Conservation (phyloP, 2,329 filamentous ascomycete genomes). For the Fusarium sp. region DNA sequence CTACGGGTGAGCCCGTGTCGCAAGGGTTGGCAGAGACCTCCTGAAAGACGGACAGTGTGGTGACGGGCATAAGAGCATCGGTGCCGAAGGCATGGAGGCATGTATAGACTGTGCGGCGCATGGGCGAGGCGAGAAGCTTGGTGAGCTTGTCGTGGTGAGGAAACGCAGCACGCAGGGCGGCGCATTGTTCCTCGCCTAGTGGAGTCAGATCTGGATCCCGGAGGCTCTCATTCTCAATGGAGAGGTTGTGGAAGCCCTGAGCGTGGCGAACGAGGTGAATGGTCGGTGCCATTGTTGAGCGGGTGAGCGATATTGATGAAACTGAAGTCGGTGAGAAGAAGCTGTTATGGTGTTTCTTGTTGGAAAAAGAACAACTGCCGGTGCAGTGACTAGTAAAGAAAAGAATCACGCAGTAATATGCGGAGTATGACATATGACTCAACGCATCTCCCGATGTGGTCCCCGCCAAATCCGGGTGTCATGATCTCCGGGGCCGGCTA, state of each 20-base stretch:
- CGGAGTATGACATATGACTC: slow-evolving; percentile 29
- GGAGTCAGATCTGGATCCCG: slow-evolving; percentile 82
- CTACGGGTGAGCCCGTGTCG: slow-evolving; percentile 73
- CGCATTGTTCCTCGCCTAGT: slow-evolving; percentile 80
- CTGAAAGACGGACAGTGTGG: slow-evolving; percentile 78
- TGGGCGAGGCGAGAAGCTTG: slow-evolving; percentile 78
- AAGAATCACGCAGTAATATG: not conserved
- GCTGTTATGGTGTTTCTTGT: not conserved
- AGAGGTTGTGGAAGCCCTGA: slow-evolving; percentile 84
- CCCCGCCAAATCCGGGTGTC: slow-evolving; percentile 27
- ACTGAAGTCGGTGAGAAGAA: not conserved
- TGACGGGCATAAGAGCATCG: slow-evolving; percentile 57
- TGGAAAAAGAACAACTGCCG: not conserved
- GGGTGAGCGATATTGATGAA: slow-evolving; percentile 9
- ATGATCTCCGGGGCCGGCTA: slow-evolving; percentile 38
- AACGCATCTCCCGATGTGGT: slow-evolving; percentile 17
- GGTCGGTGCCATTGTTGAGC: slow-evolving; percentile 57
- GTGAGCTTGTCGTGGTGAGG: slow-evolving; percentile 71
- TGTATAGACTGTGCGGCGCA: slow-evolving; percentile 83
- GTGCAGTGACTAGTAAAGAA: not conserved
- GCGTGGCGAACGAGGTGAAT: slow-evolving; percentile 78
- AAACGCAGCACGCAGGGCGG: slow-evolving; percentile 67
- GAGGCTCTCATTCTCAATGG: slow-evolving; percentile 71
- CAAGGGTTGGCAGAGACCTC: slow-evolving; percentile 79
- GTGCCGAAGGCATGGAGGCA: slow-evolving; percentile 74